Evolutionary conservation across 768 basidiomycete genomes (phyloP).

Genomic region (Steccherinum ochraceum): DNA sequence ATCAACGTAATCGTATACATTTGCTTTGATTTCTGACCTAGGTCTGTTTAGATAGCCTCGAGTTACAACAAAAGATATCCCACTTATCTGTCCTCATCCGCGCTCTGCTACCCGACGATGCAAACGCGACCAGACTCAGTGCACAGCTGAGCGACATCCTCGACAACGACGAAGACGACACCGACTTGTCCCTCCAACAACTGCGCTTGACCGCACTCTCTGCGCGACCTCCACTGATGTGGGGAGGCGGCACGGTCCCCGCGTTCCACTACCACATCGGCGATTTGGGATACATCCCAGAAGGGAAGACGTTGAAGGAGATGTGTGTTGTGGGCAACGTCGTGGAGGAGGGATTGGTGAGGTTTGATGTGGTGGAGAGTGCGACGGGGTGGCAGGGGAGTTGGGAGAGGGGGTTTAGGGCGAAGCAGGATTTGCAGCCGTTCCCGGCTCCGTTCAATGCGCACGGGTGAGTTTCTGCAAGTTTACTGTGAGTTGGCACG

Average conservation of each 20-base stretch:
- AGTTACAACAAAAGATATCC: conserved; percentile 31
- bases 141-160: conserved; percentile 28
- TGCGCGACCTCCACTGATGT: conserved; percentile 28
- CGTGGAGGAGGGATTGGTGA: conserved; percentile 22
- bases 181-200: conserved; percentile 29
- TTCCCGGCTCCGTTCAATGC: conserved; percentile 28
- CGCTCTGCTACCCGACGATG: conserved; percentile 34
- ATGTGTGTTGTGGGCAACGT: conserved; percentile 37
- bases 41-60: conserved; percentile 28
- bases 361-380: conserved; percentile 17
- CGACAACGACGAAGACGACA: conserved; percentile 21
- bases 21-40: no score
- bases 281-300: conserved; percentile 39
- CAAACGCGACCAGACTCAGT: conserved; percentile 16
- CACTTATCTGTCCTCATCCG: conserved; percentile 35
- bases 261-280: conserved; percentile 35
- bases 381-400: conserved; percentile 29
- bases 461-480: conserved; percentile 27
- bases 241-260: conserved; percentile 35
- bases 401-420: conserved; percentile 29
- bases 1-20: no score
- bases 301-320: conserved; percentile 27
- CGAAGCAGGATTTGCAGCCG: conserved; percentile 25
- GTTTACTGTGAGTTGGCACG: not conserved
- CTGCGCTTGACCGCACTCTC: conserved; percentile 33